phyloP scores from a whole-genome alignment of 2,329 filamentous ascomycete genomes.

The Exophiala alcalophila region DNA sequence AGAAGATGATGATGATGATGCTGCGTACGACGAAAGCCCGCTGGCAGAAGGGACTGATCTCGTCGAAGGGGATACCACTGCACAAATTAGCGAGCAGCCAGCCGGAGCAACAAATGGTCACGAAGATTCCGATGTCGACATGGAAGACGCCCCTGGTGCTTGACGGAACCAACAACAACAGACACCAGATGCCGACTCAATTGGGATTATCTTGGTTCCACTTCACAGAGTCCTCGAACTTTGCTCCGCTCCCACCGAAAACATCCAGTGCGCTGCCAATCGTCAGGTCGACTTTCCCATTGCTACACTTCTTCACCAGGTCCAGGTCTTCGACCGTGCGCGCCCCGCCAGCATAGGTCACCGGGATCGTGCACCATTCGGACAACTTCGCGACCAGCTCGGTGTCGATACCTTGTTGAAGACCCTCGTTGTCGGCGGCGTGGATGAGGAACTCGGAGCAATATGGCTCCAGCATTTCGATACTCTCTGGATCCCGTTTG shows the following conservation, averaged over 20 bases:
- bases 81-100: background rate
- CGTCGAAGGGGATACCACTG: no score
- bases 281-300: constrained; percentile 82
- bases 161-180: background rate
- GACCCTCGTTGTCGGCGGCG: constrained; percentile 91
- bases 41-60: no score
- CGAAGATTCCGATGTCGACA: background rate
- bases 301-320: constrained; percentile 72
- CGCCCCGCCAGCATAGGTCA: constrained; percentile 96
- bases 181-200: constrained; percentile 1
- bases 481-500: no score
- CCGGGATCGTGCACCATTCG: constrained; percentile 84
- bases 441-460: constrained; percentile 97
- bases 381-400: constrained; percentile 73
- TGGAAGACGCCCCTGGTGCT: background rate
- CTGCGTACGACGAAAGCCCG: no score
- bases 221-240: constrained; percentile 79
- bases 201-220: constrained; percentile 69
- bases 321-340: constrained; percentile 78
- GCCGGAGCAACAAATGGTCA: background rate
- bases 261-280: constrained; percentile 96
- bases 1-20: no score
- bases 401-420: constrained; percentile 88
- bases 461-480: constrained; percentile 77
- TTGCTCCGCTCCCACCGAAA: constrained; percentile 84